Percentiles rank a stretch among this genome's conserved stretches.
Conservation (phyloP, 1,284 basidiomycete genomes). For the Singerocomus inundabilis region DNA sequence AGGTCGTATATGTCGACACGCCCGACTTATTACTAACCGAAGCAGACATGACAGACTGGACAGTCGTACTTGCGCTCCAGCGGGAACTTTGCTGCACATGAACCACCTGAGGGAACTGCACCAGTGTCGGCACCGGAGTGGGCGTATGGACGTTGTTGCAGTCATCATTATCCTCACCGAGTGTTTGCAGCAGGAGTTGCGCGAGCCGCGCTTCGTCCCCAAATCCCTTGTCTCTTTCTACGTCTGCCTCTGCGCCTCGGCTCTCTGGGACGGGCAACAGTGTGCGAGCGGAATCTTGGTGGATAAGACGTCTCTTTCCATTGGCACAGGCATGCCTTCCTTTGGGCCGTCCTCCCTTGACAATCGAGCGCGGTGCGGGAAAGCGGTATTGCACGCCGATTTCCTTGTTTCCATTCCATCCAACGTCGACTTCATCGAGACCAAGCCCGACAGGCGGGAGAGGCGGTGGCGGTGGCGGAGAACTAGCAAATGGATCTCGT, state of each 20-base stretch:
- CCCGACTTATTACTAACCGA: constrained; percentile 32
- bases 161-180: constrained; percentile 16
- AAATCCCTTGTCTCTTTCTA: constrained; percentile 23
- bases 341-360: constrained; percentile 24
- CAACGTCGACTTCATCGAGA: constrained; percentile 30
- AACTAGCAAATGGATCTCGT: constrained; percentile 35
- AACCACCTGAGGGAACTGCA: constrained; percentile 16
- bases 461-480: constrained; percentile 32
- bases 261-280: constrained; percentile 26
- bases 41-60: constrained; percentile 26
- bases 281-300: constrained; percentile 29
- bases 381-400: constrained; percentile 33
- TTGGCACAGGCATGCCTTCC: constrained; percentile 14
- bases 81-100: constrained; percentile 26
- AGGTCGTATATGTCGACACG: constrained; percentile 31
- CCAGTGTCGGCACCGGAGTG: constrained; percentile 3
- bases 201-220: constrained; percentile 31
- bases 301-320: constrained; percentile 23
- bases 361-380: constrained; percentile 31
- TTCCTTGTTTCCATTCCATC: constrained; percentile 25
- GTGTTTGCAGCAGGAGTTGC: constrained; percentile 32
- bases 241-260: constrained; percentile 16
- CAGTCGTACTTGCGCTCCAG: constrained; percentile 33
- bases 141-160: neutral
- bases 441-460: constrained; percentile 27